Conservation (phyloP, 2,329 filamentous ascomycete species). For the Hymenoscyphus salicellus region DNA sequence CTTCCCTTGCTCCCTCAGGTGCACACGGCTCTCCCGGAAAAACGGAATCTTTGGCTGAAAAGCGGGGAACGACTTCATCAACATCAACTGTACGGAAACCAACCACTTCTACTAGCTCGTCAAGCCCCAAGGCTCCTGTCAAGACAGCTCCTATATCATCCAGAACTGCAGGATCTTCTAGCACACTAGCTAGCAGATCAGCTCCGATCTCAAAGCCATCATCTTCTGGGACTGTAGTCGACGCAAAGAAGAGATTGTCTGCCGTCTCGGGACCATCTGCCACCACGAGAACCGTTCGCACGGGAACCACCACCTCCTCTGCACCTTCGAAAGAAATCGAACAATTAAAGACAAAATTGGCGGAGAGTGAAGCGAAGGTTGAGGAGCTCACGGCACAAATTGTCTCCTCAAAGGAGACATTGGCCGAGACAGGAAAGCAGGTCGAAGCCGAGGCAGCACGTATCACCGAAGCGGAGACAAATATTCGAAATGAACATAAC, state of each 20-base stretch:
- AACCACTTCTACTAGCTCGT: conserved; percentile 27
- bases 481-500: conserved; percentile 43
- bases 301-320: conserved; percentile 28
- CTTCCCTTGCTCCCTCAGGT: conserved; percentile 31
- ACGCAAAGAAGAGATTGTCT: conserved; percentile 58
- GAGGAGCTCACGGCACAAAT: conserved; percentile 56
- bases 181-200: conserved; percentile 34
- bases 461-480: conserved; percentile 41
- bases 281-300: conserved; percentile 39
- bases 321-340: conserved; percentile 54
- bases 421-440: conserved; percentile 53
- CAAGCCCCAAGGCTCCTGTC: conserved; percentile 38
- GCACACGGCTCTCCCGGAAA: conserved; percentile 28
- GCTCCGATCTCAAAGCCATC: conserved; percentile 38
- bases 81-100: conserved; percentile 36
- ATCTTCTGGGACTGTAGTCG: conserved; percentile 40
- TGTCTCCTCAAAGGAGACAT: conserved; percentile 52
- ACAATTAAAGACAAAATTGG: conserved; percentile 57
- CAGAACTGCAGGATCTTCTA: conserved; percentile 35
- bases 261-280: conserved; percentile 42
- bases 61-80: conserved; percentile 26
- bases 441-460: conserved; percentile 43
- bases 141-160: conserved; percentile 42
- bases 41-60: conserved; percentile 31
- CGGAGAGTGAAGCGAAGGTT: conserved; percentile 56